Evolutionary conservation across 1,284 basidiomycete genomes (phyloP), one percentile per base, ranked within the genome.

Genomic region (Cystobasidium pallidum): DNA sequence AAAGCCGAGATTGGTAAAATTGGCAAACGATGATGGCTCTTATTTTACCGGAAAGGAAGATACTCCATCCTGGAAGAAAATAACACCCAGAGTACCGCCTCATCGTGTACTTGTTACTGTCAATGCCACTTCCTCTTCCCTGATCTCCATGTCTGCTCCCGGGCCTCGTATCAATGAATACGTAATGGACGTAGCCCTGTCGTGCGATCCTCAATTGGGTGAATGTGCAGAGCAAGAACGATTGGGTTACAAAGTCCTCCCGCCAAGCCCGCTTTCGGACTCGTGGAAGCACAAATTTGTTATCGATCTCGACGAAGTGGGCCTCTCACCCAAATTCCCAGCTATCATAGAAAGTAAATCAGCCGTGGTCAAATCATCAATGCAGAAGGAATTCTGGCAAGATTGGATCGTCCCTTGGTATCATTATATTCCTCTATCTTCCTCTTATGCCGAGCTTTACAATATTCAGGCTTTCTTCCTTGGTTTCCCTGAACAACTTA

Each of bases 211-310:
- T 21, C 72, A 57, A n/a, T 90, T 91, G 0, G 92, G 91, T 4
- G 93, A 93, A n/a, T 85, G 90, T 75, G 82, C 85, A 0, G 88
- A 88, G 19, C 84, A 79, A 47, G 71, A 75, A 43, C 71, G 75
- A 47, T 74, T 77, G 36, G 79, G 79, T 2, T 79, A 78, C 73
- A 75, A 77, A 47, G 77, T 78, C 67, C 75, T 77, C 59, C 72
- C 75, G 11, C 79, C 90, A 0, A 91, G 91, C 0, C 88, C 89
- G 4, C 83, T 96, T 0, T 91, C 91, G 3, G 86, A 88, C 74
- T 89, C 92, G 78, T 96, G 94, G 94, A 85, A 88, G 67, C 91
- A 94, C 84, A 95, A 95, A 82, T 94, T 94, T 79, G 84, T 95
- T 28, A 82, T 94, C 74, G 94, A 96, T 81, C 81, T 96, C 66